Evolutionary conservation across 1,139 yeast species (phyloP), one percentile per base, ranked within the genome.

Genomic region (Blastobotrys raffinosifermentans): DNA sequence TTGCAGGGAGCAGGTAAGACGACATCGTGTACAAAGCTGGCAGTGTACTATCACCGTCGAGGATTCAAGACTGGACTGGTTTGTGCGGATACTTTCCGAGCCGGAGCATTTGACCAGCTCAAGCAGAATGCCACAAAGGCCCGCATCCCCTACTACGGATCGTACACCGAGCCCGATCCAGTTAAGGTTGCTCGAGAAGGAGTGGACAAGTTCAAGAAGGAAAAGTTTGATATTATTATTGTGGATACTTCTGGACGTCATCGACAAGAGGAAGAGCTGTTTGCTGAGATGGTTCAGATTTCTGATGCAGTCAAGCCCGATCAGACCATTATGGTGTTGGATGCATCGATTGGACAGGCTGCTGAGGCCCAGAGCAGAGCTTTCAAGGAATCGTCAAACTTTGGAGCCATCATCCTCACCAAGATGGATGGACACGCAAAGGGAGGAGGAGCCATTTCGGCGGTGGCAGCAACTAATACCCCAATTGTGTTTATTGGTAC

Each of bases 371-470:
- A 91, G 65, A 87, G 96, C 5, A 74, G 73, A 54, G 98, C 98
- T 1, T 91, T 91, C 67, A 91, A 91, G 61, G 96, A 87, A 39
- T 77, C 91, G 29, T 72, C 96, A 3, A 79, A 91, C 55, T 91
- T 91, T 56, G 98, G 98, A 55, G 89, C 97, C 18, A 91, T 91
- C 48, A 83, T 91, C 45, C 72, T 91, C 58, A 91, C 98, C 19
- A 91, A 91, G 61, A 81, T 91, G 94, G 98, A 91, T 61, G 98
- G 98, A 33, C 97, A 91, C 57, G 98, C 98, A 27, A 91, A 84
- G 64, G 98, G 98, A 59, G 98, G 98, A 66, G 98, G 98, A 70
- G 98, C 98, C 18, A 87, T 91, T 39, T 86, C 96, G 29, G 98
- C 98, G 0, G 97, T 91, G 38, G 98, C 98, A 1, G 94, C 96